A percentile compares a stretch with the other conserved stretches of the same genome.
phyloP scores from a whole-genome alignment of 345 rosid genomes.

The Eucalyptus cloeziana region DNA sequence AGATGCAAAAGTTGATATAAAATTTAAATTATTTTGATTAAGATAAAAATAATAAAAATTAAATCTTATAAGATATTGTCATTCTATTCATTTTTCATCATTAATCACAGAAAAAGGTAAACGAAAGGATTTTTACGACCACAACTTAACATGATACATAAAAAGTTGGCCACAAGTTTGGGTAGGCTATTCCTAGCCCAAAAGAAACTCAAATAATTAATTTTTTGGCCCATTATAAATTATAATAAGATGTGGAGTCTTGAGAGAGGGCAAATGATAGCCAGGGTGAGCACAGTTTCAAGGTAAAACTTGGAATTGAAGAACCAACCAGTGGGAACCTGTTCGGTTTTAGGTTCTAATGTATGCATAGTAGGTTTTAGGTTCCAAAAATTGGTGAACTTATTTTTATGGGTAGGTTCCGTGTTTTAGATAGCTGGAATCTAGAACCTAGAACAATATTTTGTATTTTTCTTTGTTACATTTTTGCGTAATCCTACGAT shows the following conservation, averaged over 20 bases:
- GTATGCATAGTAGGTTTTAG: too few relatives aligned
- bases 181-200: not conserved
- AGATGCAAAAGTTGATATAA: not conserved
- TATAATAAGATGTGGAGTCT: not conserved
- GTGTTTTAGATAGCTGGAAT: too few relatives aligned
- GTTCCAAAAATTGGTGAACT: too few relatives aligned
- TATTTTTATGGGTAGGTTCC: too few relatives aligned
- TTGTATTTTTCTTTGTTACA: too few relatives aligned
- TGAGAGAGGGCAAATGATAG: not conserved
- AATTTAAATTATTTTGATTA: not conserved
- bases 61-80: not conserved
- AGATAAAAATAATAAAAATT: too few relatives aligned
- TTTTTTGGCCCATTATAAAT: not conserved
- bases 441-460: too few relatives aligned
- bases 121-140: not conserved
- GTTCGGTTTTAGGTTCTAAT: too few relatives aligned
- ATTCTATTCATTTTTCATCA: not conserved
- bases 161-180: not conserved
- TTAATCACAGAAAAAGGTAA: not conserved
- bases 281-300: not conserved
- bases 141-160: not conserved
- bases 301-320: too few relatives aligned
- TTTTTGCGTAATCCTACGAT: too few relatives aligned
- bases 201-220: not conserved
- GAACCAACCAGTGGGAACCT: rapidly evolving